Conservation (phyloP, 805 yeast species). For the Teunomyces aglyptinius region DNA sequence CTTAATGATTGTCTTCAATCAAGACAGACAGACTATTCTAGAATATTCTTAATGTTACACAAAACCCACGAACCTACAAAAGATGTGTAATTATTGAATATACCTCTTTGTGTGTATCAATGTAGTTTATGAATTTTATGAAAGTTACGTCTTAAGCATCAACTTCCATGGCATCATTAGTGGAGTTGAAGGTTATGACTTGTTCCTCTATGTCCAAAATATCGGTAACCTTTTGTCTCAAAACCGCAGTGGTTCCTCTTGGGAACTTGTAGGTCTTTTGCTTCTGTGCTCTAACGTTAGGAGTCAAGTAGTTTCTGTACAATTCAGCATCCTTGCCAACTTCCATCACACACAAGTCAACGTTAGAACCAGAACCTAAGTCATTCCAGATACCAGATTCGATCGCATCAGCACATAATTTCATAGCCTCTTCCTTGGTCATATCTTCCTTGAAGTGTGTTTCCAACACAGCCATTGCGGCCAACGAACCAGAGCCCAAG, state of each 20-base stretch:
- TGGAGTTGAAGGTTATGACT: constrained; percentile 5
- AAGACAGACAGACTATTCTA: constrained; percentile 11
- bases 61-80: not conserved
- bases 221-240: constrained; percentile 64
- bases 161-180: constrained; percentile 10
- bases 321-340: constrained; percentile 83
- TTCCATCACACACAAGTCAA: constrained; percentile 96
- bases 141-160: constrained; percentile 5
- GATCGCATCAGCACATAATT: constrained; percentile 86
- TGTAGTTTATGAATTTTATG: not conserved
- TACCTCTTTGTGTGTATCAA: no score
- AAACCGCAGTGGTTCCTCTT: constrained; percentile 91
- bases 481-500: constrained; percentile 94
- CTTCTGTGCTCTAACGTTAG: constrained; percentile 83
- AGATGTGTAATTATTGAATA: not conserved
- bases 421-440: constrained; percentile 86
- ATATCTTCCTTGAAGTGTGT: constrained; percentile 78
- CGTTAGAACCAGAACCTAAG: constrained; percentile 97
- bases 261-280: constrained; percentile 80
- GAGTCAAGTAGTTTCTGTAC: constrained; percentile 83
- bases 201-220: constrained; percentile 67
- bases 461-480: constrained; percentile 97
- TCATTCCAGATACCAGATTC: constrained; percentile 99
- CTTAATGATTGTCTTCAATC: no score
- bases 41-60: constrained; percentile 6